Percentiles rank a stretch among this genome's conserved stretches.
phyloP scores from a whole-genome alignment of 2,329 filamentous ascomycete species.

The Plenodomus biglobosus region DNA sequence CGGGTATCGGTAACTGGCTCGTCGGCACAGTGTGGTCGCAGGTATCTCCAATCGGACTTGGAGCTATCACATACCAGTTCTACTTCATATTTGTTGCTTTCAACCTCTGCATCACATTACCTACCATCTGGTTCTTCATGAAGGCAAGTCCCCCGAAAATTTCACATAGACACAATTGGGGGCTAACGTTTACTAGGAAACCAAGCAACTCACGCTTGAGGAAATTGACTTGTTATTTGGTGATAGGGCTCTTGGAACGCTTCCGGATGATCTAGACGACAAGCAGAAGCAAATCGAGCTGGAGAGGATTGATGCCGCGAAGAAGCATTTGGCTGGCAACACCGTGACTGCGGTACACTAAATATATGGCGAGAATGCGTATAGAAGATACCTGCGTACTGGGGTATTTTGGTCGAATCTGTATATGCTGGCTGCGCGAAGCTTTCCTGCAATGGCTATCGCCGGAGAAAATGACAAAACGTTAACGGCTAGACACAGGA shows the following conservation, averaged over 20 bases:
- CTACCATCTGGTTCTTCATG: conserved; percentile 56
- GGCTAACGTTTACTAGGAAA: conserved; percentile 32
- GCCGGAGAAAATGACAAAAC: no score
- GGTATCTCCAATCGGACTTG: conserved; percentile 57
- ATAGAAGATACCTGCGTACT: background rate
- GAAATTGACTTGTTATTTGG: conserved; percentile 62
- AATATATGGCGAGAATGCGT: background rate
- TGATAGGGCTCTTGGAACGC: conserved; percentile 51
- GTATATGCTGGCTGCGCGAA: background rate
- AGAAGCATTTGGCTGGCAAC: conserved; percentile 16
- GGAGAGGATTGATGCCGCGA: conserved; percentile 24
- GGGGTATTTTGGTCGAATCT: background rate
- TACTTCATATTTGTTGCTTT: conserved; percentile 61
- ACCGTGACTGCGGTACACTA: conserved; percentile 20
- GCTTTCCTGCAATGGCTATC: no score
- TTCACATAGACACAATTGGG: no score
- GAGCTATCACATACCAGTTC: conserved; percentile 55
- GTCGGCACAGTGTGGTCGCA: conserved; percentile 63
- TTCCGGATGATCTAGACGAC: conserved; percentile 49
- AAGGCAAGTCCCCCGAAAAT: conserved; percentile 32
- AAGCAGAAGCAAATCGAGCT: conserved; percentile 28
- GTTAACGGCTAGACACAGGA: no score
- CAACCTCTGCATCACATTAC: conserved; percentile 49
- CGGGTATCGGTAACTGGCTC: conserved; percentile 61
- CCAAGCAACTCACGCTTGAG: conserved; percentile 53